These are phyloP conservation scores for Ganoderma lingzhi DNA, from an alignment of 1,284 basidiomycete genomes.

Conservation along the genomic window DNA sequence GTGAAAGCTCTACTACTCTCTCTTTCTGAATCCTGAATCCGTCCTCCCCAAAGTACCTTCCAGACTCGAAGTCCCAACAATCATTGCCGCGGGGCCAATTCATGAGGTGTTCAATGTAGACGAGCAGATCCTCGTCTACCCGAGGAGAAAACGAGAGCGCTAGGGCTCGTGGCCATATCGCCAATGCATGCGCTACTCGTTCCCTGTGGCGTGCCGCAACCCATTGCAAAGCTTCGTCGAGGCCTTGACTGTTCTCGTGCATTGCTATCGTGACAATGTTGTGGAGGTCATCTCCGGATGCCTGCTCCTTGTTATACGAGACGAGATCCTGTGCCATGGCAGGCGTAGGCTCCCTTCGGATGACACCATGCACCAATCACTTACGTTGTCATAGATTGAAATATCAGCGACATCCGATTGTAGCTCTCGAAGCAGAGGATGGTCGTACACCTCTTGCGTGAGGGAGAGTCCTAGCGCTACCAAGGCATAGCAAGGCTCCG, in stretches of 20 bases:
- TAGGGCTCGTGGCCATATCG: conserved; percentile 18
- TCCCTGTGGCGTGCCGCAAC: conserved; percentile 11
- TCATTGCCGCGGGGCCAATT: conserved; percentile 24
- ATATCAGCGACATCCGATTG: conserved; percentile 33
- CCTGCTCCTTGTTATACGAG: conserved; percentile 30
- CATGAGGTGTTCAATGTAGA: conserved; percentile 15
- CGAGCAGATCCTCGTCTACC: conserved; percentile 8
- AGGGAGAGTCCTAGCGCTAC: conserved; percentile 44
- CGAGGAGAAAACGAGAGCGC: conserved; percentile 11
- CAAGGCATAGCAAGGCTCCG: conserved; percentile 44
- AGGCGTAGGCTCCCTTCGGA: not conserved
- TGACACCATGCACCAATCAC: conserved; percentile 23
- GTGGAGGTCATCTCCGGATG: conserved; percentile 3
- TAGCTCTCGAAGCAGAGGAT: conserved; percentile 42
- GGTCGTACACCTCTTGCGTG: conserved; percentile 44
- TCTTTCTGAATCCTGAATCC: conserved; percentile 33
- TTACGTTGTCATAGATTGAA: conserved; percentile 43
- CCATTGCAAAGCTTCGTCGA: conserved; percentile 6
- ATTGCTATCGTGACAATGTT: conserved; percentile 36
- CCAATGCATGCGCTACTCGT: conserved; percentile 17
- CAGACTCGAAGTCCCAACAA: conserved; percentile 39
- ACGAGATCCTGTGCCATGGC: conserved; percentile 33
- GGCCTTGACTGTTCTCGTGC: conserved; percentile 26
- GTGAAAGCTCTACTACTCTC: conserved; percentile 24
- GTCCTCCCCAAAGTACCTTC: conserved; percentile 39